Evolutionary conservation across 176 grass and related monocot species (phyloP).

Genomic region (Elaeis guineensis): DNA sequence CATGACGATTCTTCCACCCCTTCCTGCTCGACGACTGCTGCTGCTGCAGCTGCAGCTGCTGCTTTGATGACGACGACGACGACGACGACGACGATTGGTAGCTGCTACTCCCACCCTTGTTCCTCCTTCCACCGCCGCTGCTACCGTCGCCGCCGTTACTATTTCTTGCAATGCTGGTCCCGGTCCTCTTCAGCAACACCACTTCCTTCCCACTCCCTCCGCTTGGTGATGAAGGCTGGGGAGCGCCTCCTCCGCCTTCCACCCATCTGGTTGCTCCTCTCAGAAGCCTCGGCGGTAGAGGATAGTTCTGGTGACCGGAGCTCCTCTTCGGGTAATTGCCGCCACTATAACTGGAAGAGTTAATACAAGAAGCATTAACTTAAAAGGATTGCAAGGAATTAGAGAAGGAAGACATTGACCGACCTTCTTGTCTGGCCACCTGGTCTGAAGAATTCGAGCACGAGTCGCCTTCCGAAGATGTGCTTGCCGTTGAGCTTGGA

Average conservation of each 20-base stretch:
- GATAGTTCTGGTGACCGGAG: neutral
- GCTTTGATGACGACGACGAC: neutral
- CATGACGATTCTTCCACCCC: conserved; percentile 12
- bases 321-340: neutral
- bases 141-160: neutral
- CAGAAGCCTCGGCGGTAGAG: conserved; percentile 13
- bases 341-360: neutral
- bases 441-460: conserved; percentile 61
- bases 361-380: no score
- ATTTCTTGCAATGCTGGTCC: neutral
- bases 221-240: conserved; percentile 13
- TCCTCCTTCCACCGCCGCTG: conserved; percentile 28
- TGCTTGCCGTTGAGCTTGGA: conserved; percentile 66
- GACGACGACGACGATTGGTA: neutral
- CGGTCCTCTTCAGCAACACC: conserved; percentile 39
- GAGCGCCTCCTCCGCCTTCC: conserved; percentile 6
- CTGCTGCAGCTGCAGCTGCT: neutral
- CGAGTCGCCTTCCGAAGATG: conserved; percentile 55
- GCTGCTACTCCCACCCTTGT: conserved; percentile 1
- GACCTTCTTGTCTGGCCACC: conserved; percentile 36
- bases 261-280: neutral
- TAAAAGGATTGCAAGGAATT: no score
- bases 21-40: conserved; percentile 33
- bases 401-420: no score
- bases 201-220: neutral